phyloP scores from a whole-genome alignment of 257 asterid species.

The Rauvolfia tetraphylla region DNA sequence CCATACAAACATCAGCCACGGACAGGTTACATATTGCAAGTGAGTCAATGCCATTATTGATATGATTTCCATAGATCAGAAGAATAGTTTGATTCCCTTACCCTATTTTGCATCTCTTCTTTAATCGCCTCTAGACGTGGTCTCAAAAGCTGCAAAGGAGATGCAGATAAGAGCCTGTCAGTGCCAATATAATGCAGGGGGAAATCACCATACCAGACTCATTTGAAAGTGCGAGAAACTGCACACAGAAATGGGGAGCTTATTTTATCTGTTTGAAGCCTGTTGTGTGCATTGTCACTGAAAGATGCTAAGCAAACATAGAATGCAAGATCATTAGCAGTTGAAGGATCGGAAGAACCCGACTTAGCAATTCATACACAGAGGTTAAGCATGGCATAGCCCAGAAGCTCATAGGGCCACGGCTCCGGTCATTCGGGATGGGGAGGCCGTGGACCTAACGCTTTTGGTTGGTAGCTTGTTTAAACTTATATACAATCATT shows the following conservation, averaged over 20 bases:
- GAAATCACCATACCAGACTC: neutral
- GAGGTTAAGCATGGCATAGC: no score
- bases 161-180: conserved; percentile 17
- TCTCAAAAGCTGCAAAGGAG: conserved; percentile 62
- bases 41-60: neutral
- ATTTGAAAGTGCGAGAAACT: neutral
- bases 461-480: neutral
- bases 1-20: neutral
- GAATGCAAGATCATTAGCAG: neutral
- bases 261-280: neutral
- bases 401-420: no score
- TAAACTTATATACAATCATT: neutral
- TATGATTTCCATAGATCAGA: conserved; percentile 14
- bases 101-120: conserved; percentile 73
- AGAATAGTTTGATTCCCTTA: conserved; percentile 27
- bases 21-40: neutral
- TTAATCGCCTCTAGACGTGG: conserved; percentile 69
- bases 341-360: neutral
- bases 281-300: neutral
- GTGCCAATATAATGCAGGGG: neutral
- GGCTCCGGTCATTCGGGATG: no score
- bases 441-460: no score
- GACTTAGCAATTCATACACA: neutral
- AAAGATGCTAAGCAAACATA: neutral
- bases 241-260: neutral